Evolutionary conservation across 352 stramenopile genomes (phyloP), one percentile per base, ranked within the genome.

Genomic region (Peronospora belbahrii): DNA sequence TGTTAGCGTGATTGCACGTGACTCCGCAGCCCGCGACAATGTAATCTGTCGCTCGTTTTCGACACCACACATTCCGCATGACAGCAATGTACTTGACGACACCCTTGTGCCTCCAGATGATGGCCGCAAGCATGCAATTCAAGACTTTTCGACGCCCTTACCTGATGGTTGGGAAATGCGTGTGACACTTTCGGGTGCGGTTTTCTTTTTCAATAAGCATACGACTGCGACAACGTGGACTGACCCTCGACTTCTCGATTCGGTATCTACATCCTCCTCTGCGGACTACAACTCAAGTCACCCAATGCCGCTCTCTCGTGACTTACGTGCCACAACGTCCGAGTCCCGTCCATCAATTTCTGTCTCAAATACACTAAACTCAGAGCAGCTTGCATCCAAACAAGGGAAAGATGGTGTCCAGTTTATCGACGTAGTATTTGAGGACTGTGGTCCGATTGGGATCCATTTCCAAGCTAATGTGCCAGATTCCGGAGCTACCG

Each of bases 381-480:
- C 20, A 14, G 42, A 55, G n/a, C 35, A 40, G 36, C 11, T 20
- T 10, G 2, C 10, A 32, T 13, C 11, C 1, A 41, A 15, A 40
- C n/a, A 35, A 24, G 42, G 49, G n/a, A 41, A 63, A 28, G 38
- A 63, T 34, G 48, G 15, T 9, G 34, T 53, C 10, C 14, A 43
- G n/a, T 65, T 61, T 41, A 69, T 85, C 23, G 71, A 93, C 14
- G 75, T 93, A 2, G 65, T 85, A 14, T 93, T 93, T 59, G 48
- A 83, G 32, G 76, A 88, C 25, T 69, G 65, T 13, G 72, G 78
- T 0, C 67, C 74, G 2, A 88, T 93, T 30, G 81, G 81, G 4
- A 87, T 93, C 13, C 72, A 88, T 51, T 93, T 93, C 37, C 74
- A 90, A 55, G 76, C 78, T 0, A 90, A 88, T 48, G 49, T 68